Evolutionary conservation across 495 filamentous ascomycete species (phyloP), one percentile per base, ranked within the genome.

Genomic region (Hypoxylon trugodes): DNA sequence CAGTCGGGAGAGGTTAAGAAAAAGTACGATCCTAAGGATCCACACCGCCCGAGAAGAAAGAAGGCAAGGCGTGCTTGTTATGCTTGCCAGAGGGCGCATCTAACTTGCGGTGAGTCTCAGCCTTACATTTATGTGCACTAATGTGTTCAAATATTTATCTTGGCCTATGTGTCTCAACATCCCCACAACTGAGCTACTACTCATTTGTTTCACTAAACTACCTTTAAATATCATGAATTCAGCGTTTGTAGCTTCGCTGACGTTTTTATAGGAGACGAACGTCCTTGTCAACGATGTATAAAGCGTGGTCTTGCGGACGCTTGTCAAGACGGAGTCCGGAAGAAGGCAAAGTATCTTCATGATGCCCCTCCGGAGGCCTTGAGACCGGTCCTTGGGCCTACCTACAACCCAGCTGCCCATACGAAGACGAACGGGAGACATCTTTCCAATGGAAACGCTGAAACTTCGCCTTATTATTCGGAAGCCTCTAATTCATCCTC

Each of bases 311-410:
- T 97, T 40, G 90, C 91, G 60, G 91, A 96, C 73, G 84, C 83
- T 33, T 98, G 95, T 73, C 91, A 96, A 71, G 95, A 98, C 70
- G 95, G 95, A 36, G 92, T 97, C 33, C 89, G 95, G 59, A 98
- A 98, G 77, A 98, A 98, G 81, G 95, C 95, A 61, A 98, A 98
- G 74, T 98, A 98, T 78, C 89, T 98, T 42, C 93, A 97, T 76
- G 95, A 97, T 79, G 92, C 94, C 21, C 92, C 93, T 32, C 85
- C 90, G 52, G 92, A 95, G 59, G 81, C 82, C 8, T 61, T 86
- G 24, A 71, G 83, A 38, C 82, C 81, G 2, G 83, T 86, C 6
- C 68, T 86, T 22, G 83, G 82, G 10, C 83, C 82, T 1, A 84
- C 77, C 50, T 84, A 79, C 60, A 83, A 82, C 48, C 82, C 78